Conservation (phyloP, 1,284 basidiomycete genomes). For the Apiotrichum laibachii region DNA sequence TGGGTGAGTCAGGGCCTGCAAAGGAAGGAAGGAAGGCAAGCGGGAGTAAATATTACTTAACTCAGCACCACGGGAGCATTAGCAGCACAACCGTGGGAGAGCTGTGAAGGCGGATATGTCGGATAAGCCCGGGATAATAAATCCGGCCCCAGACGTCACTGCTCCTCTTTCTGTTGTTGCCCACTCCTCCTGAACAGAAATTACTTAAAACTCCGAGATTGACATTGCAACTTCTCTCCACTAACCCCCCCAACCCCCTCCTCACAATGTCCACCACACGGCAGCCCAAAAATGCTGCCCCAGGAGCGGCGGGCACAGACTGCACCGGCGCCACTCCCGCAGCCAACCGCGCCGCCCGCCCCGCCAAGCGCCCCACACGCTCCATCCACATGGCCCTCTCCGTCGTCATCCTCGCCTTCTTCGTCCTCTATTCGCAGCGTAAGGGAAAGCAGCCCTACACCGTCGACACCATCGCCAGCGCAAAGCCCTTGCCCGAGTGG, state of each 20-base stretch:
- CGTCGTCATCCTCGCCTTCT: slow-evolving; percentile 35
- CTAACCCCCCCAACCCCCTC: background rate
- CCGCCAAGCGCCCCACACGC: slow-evolving; percentile 25
- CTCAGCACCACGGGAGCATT: background rate
- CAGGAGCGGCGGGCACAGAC: background rate
- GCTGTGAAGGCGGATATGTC: background rate
- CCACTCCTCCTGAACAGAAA: background rate
- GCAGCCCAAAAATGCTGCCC: slow-evolving; percentile 9
- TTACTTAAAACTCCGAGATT: background rate
- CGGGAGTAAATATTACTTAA: background rate
- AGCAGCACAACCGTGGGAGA: background rate
- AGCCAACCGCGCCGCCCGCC: slow-evolving; percentile 11
- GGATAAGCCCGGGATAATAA: background rate
- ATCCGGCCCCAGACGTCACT: background rate
- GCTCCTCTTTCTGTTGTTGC: background rate
- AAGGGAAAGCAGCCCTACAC: slow-evolving; percentile 9
- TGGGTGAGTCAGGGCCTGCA: too few species aligned
- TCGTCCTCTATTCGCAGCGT: slow-evolving; percentile 38
- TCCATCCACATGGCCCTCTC: slow-evolving; percentile 36
- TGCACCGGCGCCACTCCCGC: background rate
- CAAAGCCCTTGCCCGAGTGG: slow-evolving; percentile 24
- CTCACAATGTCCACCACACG: slow-evolving; percentile 9
- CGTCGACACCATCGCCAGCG: slow-evolving; percentile 3
- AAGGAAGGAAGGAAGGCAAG: background rate
- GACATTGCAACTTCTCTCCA: background rate